A percentile compares a stretch with the other conserved stretches of the same genome.
Evolutionary conservation across 2,329 filamentous ascomycete species (phyloP).

Genomic region (Hymenoscyphus repandus): DNA sequence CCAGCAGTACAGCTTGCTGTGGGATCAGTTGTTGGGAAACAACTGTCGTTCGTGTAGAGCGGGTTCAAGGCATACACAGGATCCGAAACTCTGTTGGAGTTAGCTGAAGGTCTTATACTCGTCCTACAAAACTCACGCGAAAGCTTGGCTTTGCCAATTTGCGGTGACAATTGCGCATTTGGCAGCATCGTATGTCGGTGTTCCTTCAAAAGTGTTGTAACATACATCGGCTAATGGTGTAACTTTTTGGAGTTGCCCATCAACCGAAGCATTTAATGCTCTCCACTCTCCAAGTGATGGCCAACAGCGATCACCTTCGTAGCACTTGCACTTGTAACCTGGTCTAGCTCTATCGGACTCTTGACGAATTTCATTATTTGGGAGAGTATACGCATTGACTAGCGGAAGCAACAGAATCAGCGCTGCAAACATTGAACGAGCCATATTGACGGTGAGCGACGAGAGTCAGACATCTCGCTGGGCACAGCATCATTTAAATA

Average conservation of each 20-base stretch:
- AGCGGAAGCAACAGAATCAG: not conserved
- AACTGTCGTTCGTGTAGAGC: conserved; percentile 29
- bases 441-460: not conserved
- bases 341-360: not conserved
- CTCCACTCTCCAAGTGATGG: conserved; percentile 41
- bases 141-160: conserved; percentile 31
- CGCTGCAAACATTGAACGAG: not conserved
- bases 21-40: conserved; percentile 3
- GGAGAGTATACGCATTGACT: not conserved
- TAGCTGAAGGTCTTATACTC: no score
- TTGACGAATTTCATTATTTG: not conserved
- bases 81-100: not conserved
- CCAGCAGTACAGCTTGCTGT: conserved; percentile 1
- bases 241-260: conserved; percentile 35
- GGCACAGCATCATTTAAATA: not conserved
- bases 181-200: conserved; percentile 26
- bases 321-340: conserved; percentile 7
- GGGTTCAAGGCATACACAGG: conserved; percentile 13
- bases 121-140: conserved; percentile 26
- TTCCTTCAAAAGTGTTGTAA: conserved; percentile 27
- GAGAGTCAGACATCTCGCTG: not conserved
- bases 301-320: conserved; percentile 33
- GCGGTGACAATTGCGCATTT: conserved; percentile 30
- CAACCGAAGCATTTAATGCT: conserved; percentile 39
- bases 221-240: conserved; percentile 38